These are phyloP conservation scores for Scedosporium boydii DNA, from an alignment of 2,329 filamentous ascomycete species.

Conservation along the genomic window DNA sequence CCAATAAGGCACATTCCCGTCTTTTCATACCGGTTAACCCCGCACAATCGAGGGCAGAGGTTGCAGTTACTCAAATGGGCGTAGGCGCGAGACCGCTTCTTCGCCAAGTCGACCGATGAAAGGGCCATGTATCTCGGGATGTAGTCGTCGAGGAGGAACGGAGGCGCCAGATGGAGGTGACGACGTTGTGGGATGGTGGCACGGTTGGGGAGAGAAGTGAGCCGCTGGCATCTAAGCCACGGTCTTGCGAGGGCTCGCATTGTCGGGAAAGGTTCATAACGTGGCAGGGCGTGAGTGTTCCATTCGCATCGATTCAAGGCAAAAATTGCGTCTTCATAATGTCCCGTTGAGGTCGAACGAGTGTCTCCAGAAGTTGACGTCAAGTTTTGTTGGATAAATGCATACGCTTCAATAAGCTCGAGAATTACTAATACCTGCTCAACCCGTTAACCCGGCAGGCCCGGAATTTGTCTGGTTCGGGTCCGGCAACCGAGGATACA, in stretches of 20 bases:
- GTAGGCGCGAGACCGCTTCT: constrained; percentile 66
- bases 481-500: too few species aligned
- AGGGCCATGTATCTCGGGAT: constrained; percentile 63
- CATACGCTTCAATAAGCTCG: too few species aligned
- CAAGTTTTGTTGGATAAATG: not conserved
- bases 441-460: too few species aligned
- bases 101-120: constrained; percentile 56
- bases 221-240: not conserved
- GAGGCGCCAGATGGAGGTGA: constrained; percentile 44
- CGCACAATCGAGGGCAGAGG: constrained; percentile 67
- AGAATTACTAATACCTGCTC: too few species aligned
- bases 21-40: constrained; percentile 71
- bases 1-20: constrained; percentile 74
- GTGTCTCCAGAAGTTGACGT: not conserved
- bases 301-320: too few species aligned
- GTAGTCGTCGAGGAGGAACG: constrained; percentile 67
- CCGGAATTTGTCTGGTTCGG: too few species aligned
- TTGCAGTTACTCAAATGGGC: constrained; percentile 72
- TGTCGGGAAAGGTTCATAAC: not conserved
- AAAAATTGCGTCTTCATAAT: too few species aligned
- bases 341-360: too few species aligned
- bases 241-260: not conserved
- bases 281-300: not conserved
- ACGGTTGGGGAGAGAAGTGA: not conserved
- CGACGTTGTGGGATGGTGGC: not conserved